Evolutionary conservation across 1,284 basidiomycete genomes (phyloP), one percentile per base, ranked within the genome.

Genomic region (Apiotrichum gracile): DNA sequence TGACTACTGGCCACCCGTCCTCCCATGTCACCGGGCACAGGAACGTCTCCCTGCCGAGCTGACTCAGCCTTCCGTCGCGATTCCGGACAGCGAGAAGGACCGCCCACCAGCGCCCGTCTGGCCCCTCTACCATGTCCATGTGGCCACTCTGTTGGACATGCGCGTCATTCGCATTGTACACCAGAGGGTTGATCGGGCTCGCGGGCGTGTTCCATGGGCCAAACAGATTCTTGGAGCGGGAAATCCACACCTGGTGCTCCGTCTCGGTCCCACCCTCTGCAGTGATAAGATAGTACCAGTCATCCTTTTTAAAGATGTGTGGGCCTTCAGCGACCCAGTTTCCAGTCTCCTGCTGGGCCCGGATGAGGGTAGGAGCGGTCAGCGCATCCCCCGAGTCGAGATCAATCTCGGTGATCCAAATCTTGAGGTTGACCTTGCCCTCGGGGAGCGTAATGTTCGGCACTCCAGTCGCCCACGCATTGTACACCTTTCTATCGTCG

Each of bases 241-340:
- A 60, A 3, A 67, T 54, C 51, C 58, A 62, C 39, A 62, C 57
- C 24, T 55, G 58, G 49, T 67, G 65, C 26, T 49, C 38, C 2
- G 37, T 49, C 45, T 65, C 61, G n/a, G 67, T 69, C 0, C 68
- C 68, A 1, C 66, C 68, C 34, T 69, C 68, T 4, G 68, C 68
- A 1, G 58, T 60, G 45, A 61, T 43, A 22, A 70, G 60, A 60
- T 68, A 68, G 45, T 65, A 63, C 9, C 34, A 60, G 0, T 48
- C 63, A 29, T 63, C 60, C 24, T 55, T 55, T 24, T 60, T 56
- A 51, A 60, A 59, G 31, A 69, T 59, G 40, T 69, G 66, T 4
- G 55, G 52, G 6, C 66, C 66, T 44, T 69, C 67, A 37, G 66
- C 61, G 22, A 63, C 54, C 7, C 57, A 49, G 22, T 12, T 31